phyloP scores from a whole-genome alignment of 2,329 filamentous ascomycete genomes.

The Trichoderma gracile region DNA sequence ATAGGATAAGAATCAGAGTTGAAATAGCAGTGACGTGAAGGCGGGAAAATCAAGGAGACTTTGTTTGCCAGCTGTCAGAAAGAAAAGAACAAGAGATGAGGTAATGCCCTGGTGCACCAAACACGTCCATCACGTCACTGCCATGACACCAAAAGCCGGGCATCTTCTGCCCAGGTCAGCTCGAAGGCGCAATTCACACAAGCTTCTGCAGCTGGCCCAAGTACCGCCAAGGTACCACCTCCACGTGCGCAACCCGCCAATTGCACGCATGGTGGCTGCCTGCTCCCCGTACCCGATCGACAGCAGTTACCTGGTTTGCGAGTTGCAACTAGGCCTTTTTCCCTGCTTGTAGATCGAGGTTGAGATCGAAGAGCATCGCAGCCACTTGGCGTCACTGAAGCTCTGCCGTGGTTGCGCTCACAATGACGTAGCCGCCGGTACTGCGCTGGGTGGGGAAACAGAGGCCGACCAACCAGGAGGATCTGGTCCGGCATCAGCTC shows the following conservation, averaged over 20 bases:
- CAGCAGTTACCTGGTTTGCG: background rate
- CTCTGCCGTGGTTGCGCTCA: slow-evolving; percentile 27
- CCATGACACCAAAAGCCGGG: slow-evolving; percentile 15
- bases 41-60: background rate
- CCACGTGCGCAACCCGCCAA: slow-evolving; percentile 1
- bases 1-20: background rate
- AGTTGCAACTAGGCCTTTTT: background rate
- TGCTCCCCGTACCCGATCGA: background rate
- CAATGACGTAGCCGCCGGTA: slow-evolving; percentile 29
- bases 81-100: slow-evolving; percentile 6
- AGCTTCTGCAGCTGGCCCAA: background rate
- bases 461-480: slow-evolving; percentile 2
- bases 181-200: slow-evolving; percentile 9
- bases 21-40: slow-evolving; percentile 4
- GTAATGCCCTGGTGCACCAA: slow-evolving; percentile 17
- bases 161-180: background rate
- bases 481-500: slow-evolving; percentile 20
- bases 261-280: background rate
- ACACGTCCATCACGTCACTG: slow-evolving; percentile 26
- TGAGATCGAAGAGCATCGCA: slow-evolving; percentile 9
- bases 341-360: slow-evolving; percentile 17
- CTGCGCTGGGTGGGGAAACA: slow-evolving; percentile 8
- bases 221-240: background rate
- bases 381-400: slow-evolving; percentile 23
- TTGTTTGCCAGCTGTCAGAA: background rate